Base-by-base conservation (phyloP, 2,329 filamentous ascomycete species). In the Neofusicoccum sp. region DNA sequence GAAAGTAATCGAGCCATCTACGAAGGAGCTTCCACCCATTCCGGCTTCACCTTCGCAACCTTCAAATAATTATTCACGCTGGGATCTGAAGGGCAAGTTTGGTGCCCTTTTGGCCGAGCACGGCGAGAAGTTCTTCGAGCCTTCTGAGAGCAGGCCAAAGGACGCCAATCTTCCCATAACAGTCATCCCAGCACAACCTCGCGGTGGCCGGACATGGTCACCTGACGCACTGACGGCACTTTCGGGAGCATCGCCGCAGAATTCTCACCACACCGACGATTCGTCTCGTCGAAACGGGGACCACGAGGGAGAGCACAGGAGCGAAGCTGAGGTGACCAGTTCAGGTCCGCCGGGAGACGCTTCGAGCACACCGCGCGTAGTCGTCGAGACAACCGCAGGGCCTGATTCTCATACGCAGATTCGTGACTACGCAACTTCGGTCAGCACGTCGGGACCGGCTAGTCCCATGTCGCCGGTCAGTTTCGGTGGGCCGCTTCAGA, bases 151-250 rank as follows among this genome's bases (percentile, higher is more conserved):
- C 16, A 67, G 70, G 16, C 67, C 70, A 43, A 65, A 71, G 3
- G 76, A 80, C 20, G 68, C 69, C 6, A 73, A 80, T 20, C 66
- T 86, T 11, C 83, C 84, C 2, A 79, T 86, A 20, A 87, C 84
- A 0, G 78, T 87, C 31, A 85, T 88, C 54, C 85, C 85, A 3
- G 84, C 84, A 3, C 82, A 84, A 63, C 80, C 80, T 26, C 76
- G 81, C 40, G 60, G 60, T n/a, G 80, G 81, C 36, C 75, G 83
- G 47, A 81, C 81, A 5, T 86, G 83, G 81, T 83, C 79, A 43
- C 82, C 83, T 6, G 74, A 76, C n/a, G 54, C 57, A 16, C 44
- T 65, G 43, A 56, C 48, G n/a, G 44, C 60, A 7, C 28, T 61
- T 7, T 34, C 47, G 31, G 47, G 41, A 20, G 45, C 24, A 4